phyloP scores from a whole-genome alignment of 1,139 yeast species.

The Debaryomyces psychrophilus region DNA sequence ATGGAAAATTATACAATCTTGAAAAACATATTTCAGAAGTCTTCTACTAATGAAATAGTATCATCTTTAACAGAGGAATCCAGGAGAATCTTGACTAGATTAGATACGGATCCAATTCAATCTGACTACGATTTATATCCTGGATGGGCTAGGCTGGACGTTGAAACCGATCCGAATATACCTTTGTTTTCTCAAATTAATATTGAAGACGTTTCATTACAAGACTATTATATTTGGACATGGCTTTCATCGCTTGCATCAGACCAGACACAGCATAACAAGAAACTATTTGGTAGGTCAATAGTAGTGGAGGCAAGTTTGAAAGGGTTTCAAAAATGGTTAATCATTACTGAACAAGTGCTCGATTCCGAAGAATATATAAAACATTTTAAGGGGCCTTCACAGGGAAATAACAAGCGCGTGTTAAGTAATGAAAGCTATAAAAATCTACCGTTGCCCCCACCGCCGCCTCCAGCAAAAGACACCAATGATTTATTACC shows the following conservation, averaged over 20 bases:
- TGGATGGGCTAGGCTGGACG: conserved; percentile 44
- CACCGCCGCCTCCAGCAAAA: conserved; percentile 11
- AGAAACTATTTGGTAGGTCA: conserved; percentile 76
- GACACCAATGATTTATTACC: conserved; percentile 24
- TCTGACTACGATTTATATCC: conserved; percentile 44
- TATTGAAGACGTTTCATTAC: conserved; percentile 68
- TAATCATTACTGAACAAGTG: conserved; percentile 72
- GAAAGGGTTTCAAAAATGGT: conserved; percentile 83
- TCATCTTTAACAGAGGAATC: conserved; percentile 75
- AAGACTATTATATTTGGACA: conserved; percentile 89
- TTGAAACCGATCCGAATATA: conserved; percentile 30
- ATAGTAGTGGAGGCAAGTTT: conserved; percentile 72
- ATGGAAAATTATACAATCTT: conserved; percentile 79
- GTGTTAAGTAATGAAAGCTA: conserved; percentile 23
- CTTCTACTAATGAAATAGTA: conserved; percentile 57
- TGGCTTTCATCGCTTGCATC: conserved; percentile 81
- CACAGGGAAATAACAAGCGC: conserved; percentile 18
- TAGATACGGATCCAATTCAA: conserved; percentile 48
- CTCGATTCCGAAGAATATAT: conserved; percentile 48
- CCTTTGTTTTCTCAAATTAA: conserved; percentile 53
- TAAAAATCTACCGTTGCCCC: conserved; percentile 36
- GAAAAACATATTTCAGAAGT: conserved; percentile 69
- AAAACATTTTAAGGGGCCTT: conserved; percentile 25
- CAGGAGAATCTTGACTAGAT: conserved; percentile 61
- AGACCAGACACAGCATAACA: conserved; percentile 69